Base-by-base conservation (phyloP, 2,329 filamentous ascomycete genomes). In the Colletotrichum acutatum region DNA sequence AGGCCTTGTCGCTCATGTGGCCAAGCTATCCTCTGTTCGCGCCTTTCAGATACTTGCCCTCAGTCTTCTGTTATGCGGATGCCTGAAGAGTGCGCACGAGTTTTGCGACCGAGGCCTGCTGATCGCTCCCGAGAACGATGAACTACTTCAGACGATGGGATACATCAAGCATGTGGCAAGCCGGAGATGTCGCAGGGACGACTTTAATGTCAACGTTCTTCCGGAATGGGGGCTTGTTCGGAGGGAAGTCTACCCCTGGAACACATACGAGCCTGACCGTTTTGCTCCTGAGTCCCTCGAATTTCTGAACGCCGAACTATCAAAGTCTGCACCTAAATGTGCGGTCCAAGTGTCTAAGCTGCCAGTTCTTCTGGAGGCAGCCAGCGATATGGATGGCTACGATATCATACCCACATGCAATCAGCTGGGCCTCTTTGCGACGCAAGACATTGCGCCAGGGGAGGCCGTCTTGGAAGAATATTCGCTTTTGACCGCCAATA, bases 381-480 rank as follows among this genome's bases (percentile, higher is more conserved):
- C 87, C 4, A 88, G 88, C 69, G 83, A 83, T 32, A 87, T 84
- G 1, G 85, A 88, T 72, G 79, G 78, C 30, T 86, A 85, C 75
- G 84, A 86, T n/a, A 84, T 84, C 53, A 88, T 87, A 19, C 84
- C 86, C 9, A 92, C 89, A 5, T 92, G 91, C 76, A 89, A 90
- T 73, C 97, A 99, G 82, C 89, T 99, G 0, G 97, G 97, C 5
- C 88, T 99, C 4, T 98, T 98, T 80, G 96, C 95, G 8, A 94
- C 91, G 77, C 89, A 94, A 75, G 92, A 97, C 76, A 94, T 98
- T 49, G 84, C 86, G 0, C 90, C 95, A 0, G 94, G 93, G 11
- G 93, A 97, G 80, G 86, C 88, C 6, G 91, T 98, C 2, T 88
- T 99, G 34, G 86, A 90, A 60, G 97, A 99, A 79, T 94, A 93